Conservation (phyloP, 768 basidiomycete genomes). For the Rhodotorula sphaerocarpa region DNA sequence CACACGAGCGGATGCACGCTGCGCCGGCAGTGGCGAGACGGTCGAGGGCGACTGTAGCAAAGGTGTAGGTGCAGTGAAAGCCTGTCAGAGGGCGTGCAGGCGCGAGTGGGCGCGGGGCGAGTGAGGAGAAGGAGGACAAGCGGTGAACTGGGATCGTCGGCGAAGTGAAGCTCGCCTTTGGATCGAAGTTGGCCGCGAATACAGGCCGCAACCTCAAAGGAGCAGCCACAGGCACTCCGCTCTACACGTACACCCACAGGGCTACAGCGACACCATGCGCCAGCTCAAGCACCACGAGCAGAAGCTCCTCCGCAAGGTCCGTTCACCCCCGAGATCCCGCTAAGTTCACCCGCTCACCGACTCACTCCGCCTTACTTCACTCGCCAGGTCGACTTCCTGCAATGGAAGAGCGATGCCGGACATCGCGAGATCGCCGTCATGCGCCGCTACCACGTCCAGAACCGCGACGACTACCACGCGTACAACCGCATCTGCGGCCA, state of each 20-base stretch:
- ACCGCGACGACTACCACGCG: conserved; percentile 50
- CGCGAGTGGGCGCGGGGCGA: no score
- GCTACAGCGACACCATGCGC: conserved; percentile 50
- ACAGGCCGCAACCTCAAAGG: not conserved
- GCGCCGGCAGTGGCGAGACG: no score
- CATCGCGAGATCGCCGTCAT: conserved; percentile 86
- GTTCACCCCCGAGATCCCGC: no score
- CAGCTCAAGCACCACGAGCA: conserved; percentile 95
- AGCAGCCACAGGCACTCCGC: no score
- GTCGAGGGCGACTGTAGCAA: no score
- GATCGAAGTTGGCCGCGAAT: no score
- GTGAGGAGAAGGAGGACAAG: not conserved
- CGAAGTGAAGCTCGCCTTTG: no score
- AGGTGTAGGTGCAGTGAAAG: no score
- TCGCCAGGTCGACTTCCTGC: conserved; percentile 91
- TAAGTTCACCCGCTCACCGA: no score
- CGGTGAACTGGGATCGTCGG: not conserved
- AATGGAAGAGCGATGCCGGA: conserved; percentile 97
- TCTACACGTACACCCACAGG: no score
- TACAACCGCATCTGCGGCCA: conserved; percentile 95
- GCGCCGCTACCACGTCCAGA: conserved; percentile 89
- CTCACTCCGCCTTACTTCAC: conserved; percentile 49
- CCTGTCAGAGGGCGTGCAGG: no score
- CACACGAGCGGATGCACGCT: no score
- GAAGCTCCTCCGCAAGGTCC: conserved; percentile 39